phyloP scores from a whole-genome alignment of 805 yeast genomes.

The Yamadazyma sp. region DNA sequence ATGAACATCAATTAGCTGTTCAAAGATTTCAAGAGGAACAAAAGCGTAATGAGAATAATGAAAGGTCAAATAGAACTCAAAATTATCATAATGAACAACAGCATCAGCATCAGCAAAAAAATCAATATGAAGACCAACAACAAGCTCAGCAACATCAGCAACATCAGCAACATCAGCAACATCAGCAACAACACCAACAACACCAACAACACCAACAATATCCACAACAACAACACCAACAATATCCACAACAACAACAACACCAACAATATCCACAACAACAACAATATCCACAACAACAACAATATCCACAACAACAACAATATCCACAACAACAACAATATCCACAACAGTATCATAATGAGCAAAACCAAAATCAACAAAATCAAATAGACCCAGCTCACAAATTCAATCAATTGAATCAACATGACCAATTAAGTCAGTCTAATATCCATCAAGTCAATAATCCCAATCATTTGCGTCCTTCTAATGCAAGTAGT shows the following conservation, averaged over 20 bases:
- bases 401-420: too few relatives aligned
- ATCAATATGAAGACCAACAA: neutral
- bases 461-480: too few relatives aligned
- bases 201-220: constrained; percentile 7
- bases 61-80: neutral
- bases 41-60: constrained; percentile 5
- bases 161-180: neutral
- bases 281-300: too few relatives aligned
- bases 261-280: too few relatives aligned
- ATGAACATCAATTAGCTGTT: constrained; percentile 10
- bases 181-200: constrained; percentile 3
- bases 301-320: too few relatives aligned
- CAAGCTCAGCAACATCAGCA: neutral
- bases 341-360: too few relatives aligned
- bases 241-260: neutral
- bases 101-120: neutral
- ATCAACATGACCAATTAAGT: too few relatives aligned
- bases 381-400: too few relatives aligned
- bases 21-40: constrained; percentile 7
- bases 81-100: neutral
- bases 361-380: too few relatives aligned
- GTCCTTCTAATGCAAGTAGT: too few relatives aligned
- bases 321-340: too few relatives aligned
- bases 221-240: constrained; percentile 1
- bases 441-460: too few relatives aligned